Evolutionary conservation across 495 filamentous ascomycete genomes (phyloP), one percentile per base, ranked within the genome.

Genomic region (Jackrogersella multiformis): DNA sequence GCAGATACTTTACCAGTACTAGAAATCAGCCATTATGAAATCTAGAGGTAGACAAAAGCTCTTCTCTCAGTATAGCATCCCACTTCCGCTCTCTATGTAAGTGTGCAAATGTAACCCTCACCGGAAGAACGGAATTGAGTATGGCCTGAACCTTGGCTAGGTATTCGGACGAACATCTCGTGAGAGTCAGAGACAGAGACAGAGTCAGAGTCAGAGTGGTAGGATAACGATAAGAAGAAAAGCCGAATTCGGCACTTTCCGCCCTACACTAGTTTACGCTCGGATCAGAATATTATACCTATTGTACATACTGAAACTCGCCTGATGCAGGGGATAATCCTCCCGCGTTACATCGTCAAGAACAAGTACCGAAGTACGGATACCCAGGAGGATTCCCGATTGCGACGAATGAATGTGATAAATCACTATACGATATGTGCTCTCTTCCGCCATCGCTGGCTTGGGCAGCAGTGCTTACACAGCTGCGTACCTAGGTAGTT

Each of bases 251-350:
- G 65, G 65, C 46, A 34, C 18, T 38, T 59, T 41, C 66, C 59
- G 60, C 51, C 9, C 45, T 51, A 32, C 60, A 61, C 66, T 69
- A 28, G 20, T 8, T 48, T 51, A 32, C 60, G 66, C 66, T 69
- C 36, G 20, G 61, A 16, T 61, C 55, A 56, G 34, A 56, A 18
- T 32, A n/a, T n/a, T n/a, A n/a, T n/a, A n/a, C n/a, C n/a, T n/a
- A n/a, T n/a, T n/a, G n/a, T n/a, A n/a, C n/a, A n/a, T n/a, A 54
- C 4, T 73, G 71, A 73, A 73, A 73, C 71, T 60, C 48, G 60
- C 63, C 52, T 73, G 68, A 68, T 20, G 71, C 71, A 68, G 58
- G 63, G 54, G 39, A 34, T 10, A 61, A 64, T 64, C 61, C 30
- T 69, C 56, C 66, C 66, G 61, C 66, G 28, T 26, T 61, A 21